phyloP scores from a whole-genome alignment of 2,329 filamentous ascomycete species.

The Byssochlamys sp. region DNA sequence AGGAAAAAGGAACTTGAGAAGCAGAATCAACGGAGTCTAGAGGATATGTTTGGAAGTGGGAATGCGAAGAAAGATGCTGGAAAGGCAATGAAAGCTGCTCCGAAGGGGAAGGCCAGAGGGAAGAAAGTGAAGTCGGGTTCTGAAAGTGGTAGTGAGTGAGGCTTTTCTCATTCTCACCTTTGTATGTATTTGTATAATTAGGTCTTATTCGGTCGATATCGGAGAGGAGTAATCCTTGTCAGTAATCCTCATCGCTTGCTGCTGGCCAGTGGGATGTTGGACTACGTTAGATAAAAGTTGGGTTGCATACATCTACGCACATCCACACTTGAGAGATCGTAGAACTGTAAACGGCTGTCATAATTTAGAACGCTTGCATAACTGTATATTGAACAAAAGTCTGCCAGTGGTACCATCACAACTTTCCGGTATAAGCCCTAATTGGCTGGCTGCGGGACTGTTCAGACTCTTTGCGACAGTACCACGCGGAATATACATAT shows the following conservation, averaged over 20 bases:
- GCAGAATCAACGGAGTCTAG: slow-evolving; percentile 27
- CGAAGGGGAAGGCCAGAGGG: slow-evolving; percentile 5
- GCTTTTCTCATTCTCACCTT: not conserved
- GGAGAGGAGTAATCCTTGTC: not conserved
- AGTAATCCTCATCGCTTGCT: not conserved
- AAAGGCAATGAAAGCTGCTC: slow-evolving; percentile 7
- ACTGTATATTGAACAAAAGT: not conserved
- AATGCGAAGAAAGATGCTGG: slow-evolving; percentile 6
- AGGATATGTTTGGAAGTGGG: slow-evolving; percentile 28
- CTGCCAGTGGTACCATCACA: not conserved
- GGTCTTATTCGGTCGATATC: not conserved
- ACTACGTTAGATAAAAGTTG: not conserved
- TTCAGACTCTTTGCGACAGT: not conserved
- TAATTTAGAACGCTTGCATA: not conserved
- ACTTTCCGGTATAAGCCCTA: not conserved
- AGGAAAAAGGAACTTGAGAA: slow-evolving; percentile 39
- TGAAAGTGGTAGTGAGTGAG: not conserved
- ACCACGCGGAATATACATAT: not conserved
- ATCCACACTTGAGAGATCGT: not conserved
- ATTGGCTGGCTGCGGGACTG: not conserved
- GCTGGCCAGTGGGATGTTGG: not conserved
- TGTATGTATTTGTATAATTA: not conserved
- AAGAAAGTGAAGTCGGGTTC: not conserved
- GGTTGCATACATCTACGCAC: not conserved
- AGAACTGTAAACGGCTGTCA: not conserved